Conservation (phyloP, 2,329 filamentous ascomycete genomes). For the Pseudocercospora fuligena region DNA sequence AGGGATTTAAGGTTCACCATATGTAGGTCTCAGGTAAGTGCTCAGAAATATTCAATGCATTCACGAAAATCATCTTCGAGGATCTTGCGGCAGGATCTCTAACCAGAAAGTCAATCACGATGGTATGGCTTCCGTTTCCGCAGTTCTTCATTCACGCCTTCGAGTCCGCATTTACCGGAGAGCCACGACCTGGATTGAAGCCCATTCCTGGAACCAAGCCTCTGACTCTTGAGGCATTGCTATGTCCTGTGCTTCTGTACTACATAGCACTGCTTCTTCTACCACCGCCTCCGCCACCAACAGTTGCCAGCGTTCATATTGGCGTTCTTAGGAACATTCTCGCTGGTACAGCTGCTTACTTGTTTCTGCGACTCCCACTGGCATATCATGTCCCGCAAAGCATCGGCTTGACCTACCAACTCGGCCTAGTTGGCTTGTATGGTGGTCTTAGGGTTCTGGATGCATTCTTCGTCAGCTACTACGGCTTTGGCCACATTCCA, state of each 20-base stretch:
- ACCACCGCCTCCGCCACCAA: constrained; percentile 46
- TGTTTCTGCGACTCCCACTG: constrained; percentile 50
- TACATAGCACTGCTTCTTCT: constrained; percentile 50
- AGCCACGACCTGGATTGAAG: constrained; percentile 46
- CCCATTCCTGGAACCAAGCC: constrained; percentile 49
- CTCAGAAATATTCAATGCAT: not conserved
- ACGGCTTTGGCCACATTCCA: constrained; percentile 47
- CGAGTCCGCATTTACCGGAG: constrained; percentile 30
- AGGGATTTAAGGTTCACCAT: not conserved
- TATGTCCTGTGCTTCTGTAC: constrained; percentile 49
- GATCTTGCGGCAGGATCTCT: not conserved
- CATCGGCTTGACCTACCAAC: constrained; percentile 52
- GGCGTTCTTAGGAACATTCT: constrained; percentile 45
- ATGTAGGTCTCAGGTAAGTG: not conserved
- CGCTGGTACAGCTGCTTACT: constrained; percentile 44
- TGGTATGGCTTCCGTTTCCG: constrained; percentile 22
- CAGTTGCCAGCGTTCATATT: constrained; percentile 38
- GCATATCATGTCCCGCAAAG: constrained; percentile 51
- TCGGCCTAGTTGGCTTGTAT: constrained; percentile 50
- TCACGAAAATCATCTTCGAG: not conserved
- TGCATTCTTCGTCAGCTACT: constrained; percentile 51
- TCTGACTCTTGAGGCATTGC: constrained; percentile 45
- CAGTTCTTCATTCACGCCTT: constrained; percentile 32
- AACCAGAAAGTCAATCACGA: not conserved
- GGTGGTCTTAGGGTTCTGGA: constrained; percentile 50